Percentiles rank a stretch among this genome's conserved stretches.
Conservation (phyloP, 2,329 filamentous ascomycete genomes). For the Colletotrichum horii region DNA sequence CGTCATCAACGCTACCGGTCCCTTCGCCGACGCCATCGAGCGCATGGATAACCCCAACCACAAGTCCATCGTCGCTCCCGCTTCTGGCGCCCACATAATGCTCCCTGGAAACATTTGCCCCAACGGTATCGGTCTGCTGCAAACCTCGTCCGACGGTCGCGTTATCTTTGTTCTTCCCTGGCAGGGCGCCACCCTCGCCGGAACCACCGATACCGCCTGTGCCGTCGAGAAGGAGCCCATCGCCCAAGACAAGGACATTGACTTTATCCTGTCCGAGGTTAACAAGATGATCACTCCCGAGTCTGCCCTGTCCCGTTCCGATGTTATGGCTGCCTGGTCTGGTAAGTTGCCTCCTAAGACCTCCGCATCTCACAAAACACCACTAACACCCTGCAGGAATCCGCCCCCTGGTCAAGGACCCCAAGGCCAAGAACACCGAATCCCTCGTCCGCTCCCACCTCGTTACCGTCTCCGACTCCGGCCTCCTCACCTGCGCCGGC, state of each 20-base stretch:
- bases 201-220: conserved; percentile 80
- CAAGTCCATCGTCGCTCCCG: conserved; percentile 78
- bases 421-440: conserved; percentile 81
- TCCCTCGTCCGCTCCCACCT: conserved; percentile 85
- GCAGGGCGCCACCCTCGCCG: conserved; percentile 86
- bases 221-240: conserved; percentile 72
- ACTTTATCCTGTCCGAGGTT: conserved; percentile 82
- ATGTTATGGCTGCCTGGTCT: conserved; percentile 83
- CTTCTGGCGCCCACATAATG: conserved; percentile 83
- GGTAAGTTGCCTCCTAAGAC: conserved; percentile 49
- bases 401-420: conserved; percentile 80
- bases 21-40: conserved; percentile 80
- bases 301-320: conserved; percentile 74
- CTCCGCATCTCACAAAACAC: neutral
- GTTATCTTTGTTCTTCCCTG: conserved; percentile 89
- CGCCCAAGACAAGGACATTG: conserved; percentile 77
- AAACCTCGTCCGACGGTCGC: conserved; percentile 82
- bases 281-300: conserved; percentile 78
- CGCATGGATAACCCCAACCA: conserved; percentile 77
- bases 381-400: conserved; percentile 50
- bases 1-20: conserved; percentile 83
- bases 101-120: conserved; percentile 82
- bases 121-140: conserved; percentile 81
- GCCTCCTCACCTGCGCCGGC: conserved; percentile 80
- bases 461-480: conserved; percentile 75